Evolutionary conservation across 73 alveolate genomes (phyloP).

Genomic region (Tetrahymena elliotti): DNA sequence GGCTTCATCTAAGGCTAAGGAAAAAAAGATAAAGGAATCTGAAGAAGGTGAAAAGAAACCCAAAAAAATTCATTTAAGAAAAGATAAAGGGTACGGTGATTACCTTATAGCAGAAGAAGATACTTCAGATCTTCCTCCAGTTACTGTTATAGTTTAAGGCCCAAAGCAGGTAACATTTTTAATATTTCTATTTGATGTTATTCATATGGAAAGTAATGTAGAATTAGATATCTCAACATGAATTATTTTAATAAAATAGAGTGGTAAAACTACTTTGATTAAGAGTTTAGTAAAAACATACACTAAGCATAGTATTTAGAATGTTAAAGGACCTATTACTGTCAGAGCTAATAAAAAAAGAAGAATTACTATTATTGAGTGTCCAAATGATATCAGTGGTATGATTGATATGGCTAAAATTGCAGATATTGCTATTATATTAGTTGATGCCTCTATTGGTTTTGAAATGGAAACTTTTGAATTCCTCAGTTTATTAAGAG

Average conservation of each 20-base stretch:
- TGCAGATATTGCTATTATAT: slow-evolving; percentile 93
- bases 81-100: neutral
- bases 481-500: slow-evolving; percentile 80
- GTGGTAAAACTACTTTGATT: slow-evolving; percentile 98
- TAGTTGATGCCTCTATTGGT: slow-evolving; percentile 98
- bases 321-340: slow-evolving; percentile 86
- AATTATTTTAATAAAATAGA: slow-evolving; percentile 27
- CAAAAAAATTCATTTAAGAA: neutral
- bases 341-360: slow-evolving; percentile 78
- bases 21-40: neutral
- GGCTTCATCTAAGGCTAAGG: neutral
- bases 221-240: slow-evolving; percentile 14
- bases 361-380: slow-evolving; percentile 94
- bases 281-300: slow-evolving; percentile 95
- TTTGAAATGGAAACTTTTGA: slow-evolving; percentile 99
- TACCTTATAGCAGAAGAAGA: neutral
- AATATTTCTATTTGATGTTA: neutral
- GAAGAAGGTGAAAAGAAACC: neutral
- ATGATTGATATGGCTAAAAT: slow-evolving; percentile 97
- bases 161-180: neutral
- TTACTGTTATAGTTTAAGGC: neutral
- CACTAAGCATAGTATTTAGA: slow-evolving; percentile 80
- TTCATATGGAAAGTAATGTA: neutral
- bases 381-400: slow-evolving; percentile 96
- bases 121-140: neutral